A percentile compares a stretch with the other conserved stretches of the same genome.
Evolutionary conservation across 805 yeast species (phyloP).

Genomic region (Cyberlindnera euphorbiae): DNA sequence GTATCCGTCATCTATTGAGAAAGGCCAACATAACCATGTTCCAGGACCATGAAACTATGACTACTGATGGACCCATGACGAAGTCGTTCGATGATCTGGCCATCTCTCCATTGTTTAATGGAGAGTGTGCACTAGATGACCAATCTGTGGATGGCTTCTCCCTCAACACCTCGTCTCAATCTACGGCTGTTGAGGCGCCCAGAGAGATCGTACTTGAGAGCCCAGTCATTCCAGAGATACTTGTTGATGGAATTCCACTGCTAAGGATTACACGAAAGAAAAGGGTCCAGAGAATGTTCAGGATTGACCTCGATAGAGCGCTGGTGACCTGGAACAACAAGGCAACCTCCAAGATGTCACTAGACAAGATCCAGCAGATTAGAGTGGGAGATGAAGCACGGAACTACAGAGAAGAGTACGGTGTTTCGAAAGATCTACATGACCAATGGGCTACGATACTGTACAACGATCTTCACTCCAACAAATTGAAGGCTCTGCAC

Average conservation of each 20-base stretch:
- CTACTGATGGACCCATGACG: slow-evolving; percentile 23
- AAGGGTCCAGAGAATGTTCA: slow-evolving; percentile 51
- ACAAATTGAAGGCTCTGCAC: slow-evolving; percentile 74
- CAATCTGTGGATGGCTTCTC: not conserved
- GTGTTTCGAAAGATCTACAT: slow-evolving; percentile 60
- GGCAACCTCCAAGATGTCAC: slow-evolving; percentile 31
- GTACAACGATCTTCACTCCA: slow-evolving; percentile 53
- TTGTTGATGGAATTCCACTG: slow-evolving; percentile 56
- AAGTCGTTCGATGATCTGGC: slow-evolving; percentile 16
- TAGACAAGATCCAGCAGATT: slow-evolving; percentile 63
- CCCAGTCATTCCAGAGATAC: slow-evolving; percentile 41
- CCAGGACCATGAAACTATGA: slow-evolving; percentile 1
- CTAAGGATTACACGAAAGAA: slow-evolving; percentile 69
- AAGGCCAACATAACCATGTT: slow-evolving; percentile 16
- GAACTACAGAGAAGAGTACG: slow-evolving; percentile 82
- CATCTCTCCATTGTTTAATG: slow-evolving; percentile 7
- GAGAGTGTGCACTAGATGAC: too few relatives aligned
- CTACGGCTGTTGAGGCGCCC: not conserved
- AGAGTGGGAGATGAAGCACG: slow-evolving; percentile 67
- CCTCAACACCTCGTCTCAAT: not conserved
- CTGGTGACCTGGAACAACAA: slow-evolving; percentile 54
- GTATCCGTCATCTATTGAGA: slow-evolving; percentile 12
- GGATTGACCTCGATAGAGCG: slow-evolving; percentile 51
- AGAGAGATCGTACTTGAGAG: slow-evolving; percentile 20
- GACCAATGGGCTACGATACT: slow-evolving; percentile 77